Evolutionary conservation across 805 yeast genomes (phyloP).

Genomic region (Spathaspora hagerdaliae): DNA sequence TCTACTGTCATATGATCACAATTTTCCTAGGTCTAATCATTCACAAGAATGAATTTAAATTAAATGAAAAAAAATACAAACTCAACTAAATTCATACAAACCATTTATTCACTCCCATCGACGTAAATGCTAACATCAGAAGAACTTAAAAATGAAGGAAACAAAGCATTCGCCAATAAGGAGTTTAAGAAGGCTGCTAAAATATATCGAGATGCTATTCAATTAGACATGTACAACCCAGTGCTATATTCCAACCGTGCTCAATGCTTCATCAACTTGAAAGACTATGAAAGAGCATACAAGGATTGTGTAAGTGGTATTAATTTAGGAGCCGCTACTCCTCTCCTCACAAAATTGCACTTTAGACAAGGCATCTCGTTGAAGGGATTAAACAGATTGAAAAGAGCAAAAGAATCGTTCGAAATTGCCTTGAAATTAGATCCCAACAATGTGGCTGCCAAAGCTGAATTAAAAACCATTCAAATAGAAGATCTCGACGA

Average conservation of each 20-base stretch:
- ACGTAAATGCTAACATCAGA: conserved; percentile 14
- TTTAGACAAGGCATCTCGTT: conserved; percentile 49
- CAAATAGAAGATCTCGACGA: neutral
- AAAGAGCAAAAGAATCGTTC: conserved; percentile 25
- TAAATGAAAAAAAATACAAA: no score
- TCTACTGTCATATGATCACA: conserved; percentile 25
- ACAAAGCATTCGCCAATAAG: conserved; percentile 43
- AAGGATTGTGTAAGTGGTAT: conserved; percentile 51
- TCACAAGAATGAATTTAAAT: no score
- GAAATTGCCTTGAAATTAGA: conserved; percentile 38
- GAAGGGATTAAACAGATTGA: conserved; percentile 19
- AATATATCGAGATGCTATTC: conserved; percentile 54
- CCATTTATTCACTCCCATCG: no score
- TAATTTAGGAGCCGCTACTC: conserved; percentile 18
- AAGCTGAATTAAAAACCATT: conserved; percentile 27
- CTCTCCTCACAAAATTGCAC: conserved; percentile 42
- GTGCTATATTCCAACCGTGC: conserved; percentile 67
- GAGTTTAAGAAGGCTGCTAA: conserved; percentile 49
- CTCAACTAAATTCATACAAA: no score
- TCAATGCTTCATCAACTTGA: conserved; percentile 53
- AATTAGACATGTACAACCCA: conserved; percentile 45
- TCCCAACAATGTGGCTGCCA: conserved; percentile 35
- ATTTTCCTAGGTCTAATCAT: no score
- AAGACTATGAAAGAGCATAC: conserved; percentile 46
- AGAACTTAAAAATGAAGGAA: conserved; percentile 45